Evolutionary conservation across 805 yeast species (phyloP).

Genomic region (Barnettozyma populi): DNA sequence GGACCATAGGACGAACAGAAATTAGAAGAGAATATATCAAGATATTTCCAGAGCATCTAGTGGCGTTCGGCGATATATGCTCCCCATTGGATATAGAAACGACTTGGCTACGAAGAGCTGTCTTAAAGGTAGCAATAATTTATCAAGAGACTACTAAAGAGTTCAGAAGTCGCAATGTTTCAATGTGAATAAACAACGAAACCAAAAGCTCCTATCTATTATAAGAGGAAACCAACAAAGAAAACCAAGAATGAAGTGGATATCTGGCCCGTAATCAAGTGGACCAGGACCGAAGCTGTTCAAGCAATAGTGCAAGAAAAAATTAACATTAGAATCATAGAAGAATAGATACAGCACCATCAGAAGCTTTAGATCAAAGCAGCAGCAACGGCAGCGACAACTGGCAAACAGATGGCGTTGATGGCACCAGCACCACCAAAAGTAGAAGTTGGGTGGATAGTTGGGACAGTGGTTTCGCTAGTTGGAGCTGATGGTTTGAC

Average conservation of each 20-base stretch:
- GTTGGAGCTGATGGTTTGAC: neutral
- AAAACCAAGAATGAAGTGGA: neutral
- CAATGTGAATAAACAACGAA: neutral
- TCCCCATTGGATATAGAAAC: too few species aligned
- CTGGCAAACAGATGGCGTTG: neutral
- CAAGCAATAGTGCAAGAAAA: neutral
- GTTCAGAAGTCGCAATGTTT: neutral
- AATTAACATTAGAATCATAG: neutral
- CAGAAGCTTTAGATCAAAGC: neutral
- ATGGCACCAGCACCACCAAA: neutral
- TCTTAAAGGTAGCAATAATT: too few species aligned
- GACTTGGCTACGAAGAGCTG: too few species aligned
- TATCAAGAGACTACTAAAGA: neutral
- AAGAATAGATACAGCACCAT: neutral
- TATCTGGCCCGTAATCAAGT: neutral
- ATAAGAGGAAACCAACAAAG: neutral
- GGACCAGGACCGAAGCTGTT: neutral
- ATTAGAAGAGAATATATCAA: too few species aligned
- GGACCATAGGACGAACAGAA: too few species aligned
- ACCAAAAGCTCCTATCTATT: neutral
- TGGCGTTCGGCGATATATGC: too few species aligned
- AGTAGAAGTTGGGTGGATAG: neutral
- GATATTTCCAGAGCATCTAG: too few species aligned
- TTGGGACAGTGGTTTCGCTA: neutral
- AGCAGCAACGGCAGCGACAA: conserved; percentile 1